Evolutionary conservation across 495 filamentous ascomycete species (phyloP).

Genomic region (Parathielavia appendiculata): DNA sequence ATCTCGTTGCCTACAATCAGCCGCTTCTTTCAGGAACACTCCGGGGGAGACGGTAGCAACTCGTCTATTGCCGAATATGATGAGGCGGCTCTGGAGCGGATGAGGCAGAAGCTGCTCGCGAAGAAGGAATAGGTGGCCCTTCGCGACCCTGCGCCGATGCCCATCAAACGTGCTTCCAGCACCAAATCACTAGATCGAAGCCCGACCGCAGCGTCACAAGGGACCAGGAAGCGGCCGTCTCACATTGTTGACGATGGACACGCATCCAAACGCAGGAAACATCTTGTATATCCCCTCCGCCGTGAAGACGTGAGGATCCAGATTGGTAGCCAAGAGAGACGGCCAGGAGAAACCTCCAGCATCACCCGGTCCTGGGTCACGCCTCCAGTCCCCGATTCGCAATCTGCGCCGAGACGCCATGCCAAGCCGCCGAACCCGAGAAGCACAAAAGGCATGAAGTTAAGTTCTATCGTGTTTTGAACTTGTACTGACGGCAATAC

Average conservation of each 20-base stretch:
- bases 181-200: neutral
- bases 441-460: constrained; percentile 2
- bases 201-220: neutral
- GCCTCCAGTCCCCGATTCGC: neutral
- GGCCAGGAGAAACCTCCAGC: constrained; percentile 22
- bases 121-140: constrained; percentile 22
- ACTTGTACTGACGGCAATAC: neutral
- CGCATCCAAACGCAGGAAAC: neutral
- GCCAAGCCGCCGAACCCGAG: neutral
- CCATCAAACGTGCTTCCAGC: constrained; percentile 1
- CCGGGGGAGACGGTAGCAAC: neutral
- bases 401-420: neutral
- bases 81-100: constrained; percentile 16
- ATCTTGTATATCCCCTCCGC: neutral
- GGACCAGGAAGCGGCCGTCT: constrained; percentile 3
- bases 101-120: constrained; percentile 22
- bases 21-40: constrained; percentile 19
- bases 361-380: neutral
- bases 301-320: constrained; percentile 30
- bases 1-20: constrained; percentile 16
- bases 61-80: constrained; percentile 8
- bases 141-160: constrained; percentile 4
- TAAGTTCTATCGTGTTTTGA: neutral
- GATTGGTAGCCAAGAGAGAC: constrained; percentile 38
- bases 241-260: constrained; percentile 9